Percentiles rank a stretch among this genome's conserved stretches.
These are phyloP conservation scores for Calonectria multiphialidica DNA, from an alignment of 2,329 filamentous ascomycete species.

Conservation along the genomic window DNA sequence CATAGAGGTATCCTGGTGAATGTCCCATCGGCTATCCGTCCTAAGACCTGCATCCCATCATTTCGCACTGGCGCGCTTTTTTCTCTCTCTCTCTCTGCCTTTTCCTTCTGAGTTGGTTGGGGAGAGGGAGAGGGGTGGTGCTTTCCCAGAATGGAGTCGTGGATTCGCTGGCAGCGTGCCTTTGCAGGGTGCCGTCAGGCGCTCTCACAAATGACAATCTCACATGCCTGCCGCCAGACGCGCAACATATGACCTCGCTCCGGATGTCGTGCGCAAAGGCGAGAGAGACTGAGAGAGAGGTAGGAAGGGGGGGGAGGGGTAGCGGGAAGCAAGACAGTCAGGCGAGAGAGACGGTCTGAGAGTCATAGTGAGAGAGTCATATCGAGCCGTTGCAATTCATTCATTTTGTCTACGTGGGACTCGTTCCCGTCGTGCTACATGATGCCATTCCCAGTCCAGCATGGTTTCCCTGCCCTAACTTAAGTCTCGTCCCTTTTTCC, in stretches of 20 bases:
- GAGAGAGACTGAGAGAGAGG: too few relatives aligned
- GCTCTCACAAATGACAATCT: slow-evolving; percentile 14
- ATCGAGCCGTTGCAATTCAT: not conserved
- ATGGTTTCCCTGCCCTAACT: slow-evolving; percentile 7
- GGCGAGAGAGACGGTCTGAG: not conserved
- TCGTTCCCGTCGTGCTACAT: not conserved
- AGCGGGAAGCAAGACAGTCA: not conserved
- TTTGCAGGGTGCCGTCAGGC: slow-evolving; percentile 14
- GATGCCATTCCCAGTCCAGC: slow-evolving; percentile 20
- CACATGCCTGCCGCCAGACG: slow-evolving; percentile 22
- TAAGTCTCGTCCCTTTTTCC: not conserved
- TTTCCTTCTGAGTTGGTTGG: not conserved
- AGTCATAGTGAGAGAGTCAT: not conserved
- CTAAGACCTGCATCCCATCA: slow-evolving; percentile 11
- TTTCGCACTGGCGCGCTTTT: not conserved
- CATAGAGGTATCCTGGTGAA: not conserved
- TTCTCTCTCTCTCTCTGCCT: not conserved
- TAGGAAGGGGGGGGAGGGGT: too few relatives aligned
- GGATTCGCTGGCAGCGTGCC: slow-evolving; percentile 15
- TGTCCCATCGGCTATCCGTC: slow-evolving; percentile 10
- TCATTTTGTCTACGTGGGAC: not conserved
- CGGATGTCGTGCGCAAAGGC: not conserved
- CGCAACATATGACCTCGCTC: slow-evolving; percentile 3
- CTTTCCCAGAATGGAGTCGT: not conserved
- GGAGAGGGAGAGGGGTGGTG: too few relatives aligned